Evolutionary conservation across 2,329 filamentous ascomycete genomes (phyloP).

Genomic region (Cercospora sojina): DNA sequence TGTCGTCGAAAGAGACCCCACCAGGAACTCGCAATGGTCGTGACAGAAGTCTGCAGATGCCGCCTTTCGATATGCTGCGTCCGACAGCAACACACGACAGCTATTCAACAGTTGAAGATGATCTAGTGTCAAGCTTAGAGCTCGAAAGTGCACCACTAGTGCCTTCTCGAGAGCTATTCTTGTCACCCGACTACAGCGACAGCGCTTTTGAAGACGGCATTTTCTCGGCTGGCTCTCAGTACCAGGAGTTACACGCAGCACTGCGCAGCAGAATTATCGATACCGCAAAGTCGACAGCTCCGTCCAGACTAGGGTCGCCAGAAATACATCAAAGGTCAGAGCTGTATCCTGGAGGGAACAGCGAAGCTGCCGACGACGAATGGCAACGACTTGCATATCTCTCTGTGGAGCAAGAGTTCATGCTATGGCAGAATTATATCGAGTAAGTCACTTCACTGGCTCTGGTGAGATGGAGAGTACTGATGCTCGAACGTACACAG

Average conservation of each 20-base stretch:
- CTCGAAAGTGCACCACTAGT: constrained; percentile 16
- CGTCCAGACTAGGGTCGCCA: constrained; percentile 30
- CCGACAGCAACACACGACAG: constrained; percentile 1
- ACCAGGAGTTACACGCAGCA: constrained; percentile 35
- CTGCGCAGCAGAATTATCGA: constrained; percentile 36
- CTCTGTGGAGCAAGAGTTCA: constrained; percentile 33
- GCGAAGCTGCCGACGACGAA: constrained; percentile 25
- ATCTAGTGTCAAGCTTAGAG: neutral
- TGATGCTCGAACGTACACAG: neutral
- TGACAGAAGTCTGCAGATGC: neutral
- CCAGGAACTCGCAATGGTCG: neutral
- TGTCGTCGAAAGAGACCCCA: constrained; percentile 3
- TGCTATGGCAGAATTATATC: constrained; percentile 48
- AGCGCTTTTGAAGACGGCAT: constrained; percentile 36
- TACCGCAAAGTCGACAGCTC: constrained; percentile 34
- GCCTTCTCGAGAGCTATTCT: constrained; percentile 23
- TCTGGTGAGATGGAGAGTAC: neutral
- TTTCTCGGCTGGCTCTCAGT: constrained; percentile 37
- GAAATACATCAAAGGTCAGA: constrained; percentile 20
- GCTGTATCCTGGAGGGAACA: constrained; percentile 13
- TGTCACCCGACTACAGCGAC: constrained; percentile 33
- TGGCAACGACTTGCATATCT: constrained; percentile 32
- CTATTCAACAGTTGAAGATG: neutral
- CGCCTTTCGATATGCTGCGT: constrained; percentile 11
- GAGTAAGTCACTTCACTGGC: constrained; percentile 27